phyloP scores from a whole-genome alignment of 768 basidiomycete species.

The Epithele typhae region DNA sequence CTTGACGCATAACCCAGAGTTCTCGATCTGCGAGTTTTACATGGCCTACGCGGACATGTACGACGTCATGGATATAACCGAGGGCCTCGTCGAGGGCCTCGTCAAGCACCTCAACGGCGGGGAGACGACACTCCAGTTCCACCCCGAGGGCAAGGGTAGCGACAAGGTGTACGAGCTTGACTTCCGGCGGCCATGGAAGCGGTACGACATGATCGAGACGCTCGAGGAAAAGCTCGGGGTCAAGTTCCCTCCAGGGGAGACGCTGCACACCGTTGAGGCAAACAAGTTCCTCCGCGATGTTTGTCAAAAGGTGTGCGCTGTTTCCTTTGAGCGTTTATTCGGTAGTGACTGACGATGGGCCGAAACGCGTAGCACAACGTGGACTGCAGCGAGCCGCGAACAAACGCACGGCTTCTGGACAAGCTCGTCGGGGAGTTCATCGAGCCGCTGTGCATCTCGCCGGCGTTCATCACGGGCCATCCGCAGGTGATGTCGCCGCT shows the following conservation, averaged over 20 bases:
- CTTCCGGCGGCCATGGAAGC: slow-evolving; percentile 94
- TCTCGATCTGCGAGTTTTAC: slow-evolving; percentile 99
- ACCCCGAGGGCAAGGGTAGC: slow-evolving; percentile 91
- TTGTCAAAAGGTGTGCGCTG: slow-evolving; percentile 64
- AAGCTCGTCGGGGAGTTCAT: slow-evolving; percentile 99
- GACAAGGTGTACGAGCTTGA: slow-evolving; percentile 73
- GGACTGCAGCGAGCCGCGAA: slow-evolving; percentile 93
- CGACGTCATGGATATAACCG: slow-evolving; percentile 97
- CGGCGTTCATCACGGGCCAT: slow-evolving; percentile 97
- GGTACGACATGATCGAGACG: slow-evolving; percentile 97
- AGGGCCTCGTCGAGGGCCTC: slow-evolving; percentile 83
- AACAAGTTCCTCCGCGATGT: slow-evolving; percentile 86
- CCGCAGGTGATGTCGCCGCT: slow-evolving; percentile 99
- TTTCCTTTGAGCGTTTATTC: background rate
- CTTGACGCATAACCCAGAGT: slow-evolving; percentile 98
- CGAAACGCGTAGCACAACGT: slow-evolving; percentile 75
- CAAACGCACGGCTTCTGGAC: slow-evolving; percentile 91
- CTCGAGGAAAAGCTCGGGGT: slow-evolving; percentile 90
- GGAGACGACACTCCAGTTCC: slow-evolving; percentile 73
- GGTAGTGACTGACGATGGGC: background rate
- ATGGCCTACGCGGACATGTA: slow-evolving; percentile 99
- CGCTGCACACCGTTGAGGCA: slow-evolving; percentile 81
- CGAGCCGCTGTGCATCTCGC: slow-evolving; percentile 94
- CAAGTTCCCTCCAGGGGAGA: slow-evolving; percentile 91
- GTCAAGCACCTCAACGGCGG: slow-evolving; percentile 85